Evolutionary conservation across 225 moss, liverwort and hornwort species (phyloP), one percentile per base, ranked within the genome.

Genomic region (Pseudisothecium myosuroides): DNA sequence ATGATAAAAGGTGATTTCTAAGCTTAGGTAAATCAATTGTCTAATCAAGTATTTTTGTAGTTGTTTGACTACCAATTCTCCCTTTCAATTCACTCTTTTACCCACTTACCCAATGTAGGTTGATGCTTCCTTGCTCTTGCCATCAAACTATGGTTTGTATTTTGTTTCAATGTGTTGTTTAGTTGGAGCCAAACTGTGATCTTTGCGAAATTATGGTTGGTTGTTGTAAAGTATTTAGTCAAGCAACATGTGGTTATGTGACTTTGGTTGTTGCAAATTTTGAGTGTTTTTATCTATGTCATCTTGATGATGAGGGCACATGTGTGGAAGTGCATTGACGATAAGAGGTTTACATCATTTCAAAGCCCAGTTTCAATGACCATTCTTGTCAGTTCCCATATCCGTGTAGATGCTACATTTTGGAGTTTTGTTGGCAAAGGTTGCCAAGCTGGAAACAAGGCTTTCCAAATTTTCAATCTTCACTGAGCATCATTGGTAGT

Each of bases 81-180:
- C 7, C 8, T 69, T 69, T 69, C 39, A 24, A 69, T 24, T 2
- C 13, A 17, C 4, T 68, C 19, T 1, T 39, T 8, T 69, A n/a
- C 2, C 4, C 1, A 24, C 24, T 8, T 69, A n/a, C 2, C 4
- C 1, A 24, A 4, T 14, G 4, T 0, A 69, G 0, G 5, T 69
- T 69, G 14, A 41, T 23, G 39, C 22, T 69, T 69, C 41, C 8
- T 69, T 2, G 5, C 2, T 43, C 27, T 43, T 36, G 3, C 5
- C 27, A 43, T 27, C 0, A 14, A 8, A 26, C 7, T 72, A 8
- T 26, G 1, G 7, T 5, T 23, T n/a, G 2, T 24, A 39, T n/a
- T 39, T 39, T 68, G 4, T n/a, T 68, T 7, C 0, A 37, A 3
- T 41, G 9, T 27, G 1, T 26, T 26, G 15, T 72, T 72, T 15